Evolutionary conservation across 2,329 filamentous ascomycete genomes (phyloP), one percentile per base, ranked within the genome.

Genomic region (Epichloe scottii): DNA sequence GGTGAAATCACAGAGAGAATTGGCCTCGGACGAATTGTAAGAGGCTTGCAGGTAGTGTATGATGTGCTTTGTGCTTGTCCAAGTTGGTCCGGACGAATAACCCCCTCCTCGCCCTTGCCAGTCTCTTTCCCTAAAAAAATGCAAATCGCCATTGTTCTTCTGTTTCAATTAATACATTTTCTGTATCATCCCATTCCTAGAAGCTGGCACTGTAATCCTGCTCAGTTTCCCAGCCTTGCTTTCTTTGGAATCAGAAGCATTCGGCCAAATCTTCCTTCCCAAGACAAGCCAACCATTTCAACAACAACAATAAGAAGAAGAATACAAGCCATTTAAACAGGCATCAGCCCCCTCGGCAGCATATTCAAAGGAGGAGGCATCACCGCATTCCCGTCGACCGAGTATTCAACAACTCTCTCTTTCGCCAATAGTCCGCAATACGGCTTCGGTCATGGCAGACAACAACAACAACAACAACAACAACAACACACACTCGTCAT

Each of bases 401-500:
- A 38, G 4, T 15, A 10, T 37, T 19, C 44, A 26, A 17, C n/a
- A 43, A 7, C 4, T 26, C 15, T 17, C 35, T n/a, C 10, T n/a
- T 14, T 30, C 11, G 5, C 7, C 17, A 26, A 10, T 14, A 19
- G 26, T 48, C 30, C 15, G 15, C 50, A 5, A 8, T 21, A 51
- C 37, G 46, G 23, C 46, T 44, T 49, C 50, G 6, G 23, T 48
- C 48, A 66, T 66, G 58, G 64, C 64, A 41, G 63, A 68, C 55
- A 63, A 68, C 55, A 60, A 65, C 55, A 60, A 65, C 38, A 69
- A 68, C 33, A 71, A 68, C 55, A 63, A 68, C 55, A 60, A 65
- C 55, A 60, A 65, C 38, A 69, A 68, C 33, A 71, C 71, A n/a
- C 64, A 65, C 54, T 61, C 66, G 51, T 61, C 66, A 44, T 64